Conservation (phyloP, 2,329 filamentous ascomycete genomes). For the Trichoderma aggressivum region DNA sequence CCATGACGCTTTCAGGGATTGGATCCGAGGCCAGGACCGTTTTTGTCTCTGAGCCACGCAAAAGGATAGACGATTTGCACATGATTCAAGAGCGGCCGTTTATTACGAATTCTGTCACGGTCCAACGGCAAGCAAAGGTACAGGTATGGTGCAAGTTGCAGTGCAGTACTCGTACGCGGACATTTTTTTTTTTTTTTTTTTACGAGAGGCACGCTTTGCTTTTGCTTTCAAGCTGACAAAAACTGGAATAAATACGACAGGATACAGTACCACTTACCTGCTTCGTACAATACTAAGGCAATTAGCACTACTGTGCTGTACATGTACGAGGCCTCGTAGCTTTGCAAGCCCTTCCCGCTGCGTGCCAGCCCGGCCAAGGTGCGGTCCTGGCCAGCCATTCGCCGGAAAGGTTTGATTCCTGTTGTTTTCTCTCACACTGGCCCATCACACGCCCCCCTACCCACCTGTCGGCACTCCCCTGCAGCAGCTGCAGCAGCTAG, state of each 20-base stretch:
- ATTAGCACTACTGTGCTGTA: neutral
- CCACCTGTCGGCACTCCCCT: slow-evolving; percentile 7
- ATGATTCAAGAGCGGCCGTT: neutral
- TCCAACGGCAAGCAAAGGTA: neutral
- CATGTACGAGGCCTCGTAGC: neutral
- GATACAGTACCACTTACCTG: neutral
- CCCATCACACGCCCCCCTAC: neutral
- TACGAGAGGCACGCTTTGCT: neutral
- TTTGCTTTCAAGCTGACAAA: neutral
- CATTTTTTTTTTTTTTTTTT: neutral
- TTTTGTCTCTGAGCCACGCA: slow-evolving; percentile 10
- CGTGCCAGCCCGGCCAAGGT: slow-evolving; percentile 8
- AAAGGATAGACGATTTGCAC: neutral
- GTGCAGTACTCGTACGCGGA: neutral
- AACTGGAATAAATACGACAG: neutral
- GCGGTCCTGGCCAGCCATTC: neutral
- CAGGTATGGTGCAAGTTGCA: neutral
- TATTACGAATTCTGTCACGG: neutral
- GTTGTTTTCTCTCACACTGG: neutral
- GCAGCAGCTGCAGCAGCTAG: slow-evolving; percentile 10
- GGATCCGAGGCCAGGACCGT: slow-evolving; percentile 9
- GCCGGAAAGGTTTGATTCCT: neutral
- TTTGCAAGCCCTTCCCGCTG: slow-evolving; percentile 6
- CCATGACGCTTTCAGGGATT: slow-evolving; percentile 9
- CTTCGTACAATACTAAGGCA: neutral